Evolutionary conservation across 1,139 yeast genomes (phyloP), one percentile per base, ranked within the genome.

Genomic region (Magnusiomyces suaveolens): DNA sequence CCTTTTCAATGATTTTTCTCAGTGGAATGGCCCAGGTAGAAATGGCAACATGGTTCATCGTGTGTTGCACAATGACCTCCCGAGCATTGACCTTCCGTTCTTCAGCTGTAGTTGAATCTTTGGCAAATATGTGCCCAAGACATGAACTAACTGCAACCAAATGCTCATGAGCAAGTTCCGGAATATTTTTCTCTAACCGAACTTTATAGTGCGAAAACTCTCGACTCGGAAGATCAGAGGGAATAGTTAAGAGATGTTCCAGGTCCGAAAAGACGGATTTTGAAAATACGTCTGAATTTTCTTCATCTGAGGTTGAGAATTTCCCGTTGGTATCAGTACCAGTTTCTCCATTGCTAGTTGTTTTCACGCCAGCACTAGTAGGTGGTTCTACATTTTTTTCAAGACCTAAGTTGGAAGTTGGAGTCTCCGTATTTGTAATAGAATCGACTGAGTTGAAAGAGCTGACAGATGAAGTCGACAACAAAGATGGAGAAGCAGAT

Each of bases 1-100:
- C 44, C 44, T 41, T 41, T 54, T 77, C 82, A 26, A 80, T 64
- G 1, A 80, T 64, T 60, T 77, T 78, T 54, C 79, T 74, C 50
- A 82, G 66, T 2, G 85, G 82, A 23, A 76, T 69, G 54, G 81
- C 77, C 86, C 87, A 82, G 18, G 66, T 58, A 52, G 82, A 75
- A 2, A 77, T 77, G 1, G 82, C 82, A 54, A 73, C 78, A 59
- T 78, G 75, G 2, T 65, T 62, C 68, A 80, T 69, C 77, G 79
- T 78, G 63, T 77, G 80, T 52, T 72, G 69, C 6, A 66, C 77
- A 60, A 59, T 74, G 59, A 48, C 66, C 62, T 58, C 64, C 56
- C 66, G 71, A 60, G 63, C 69, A n/a, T 51, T 54, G 10, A 23
- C 29, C 32, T 41, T 51, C 18, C 43, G 25, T 16, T 44, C 50